Conservation (phyloP, 179 eudicot genomes). For the Spinacia oleracea region DNA sequence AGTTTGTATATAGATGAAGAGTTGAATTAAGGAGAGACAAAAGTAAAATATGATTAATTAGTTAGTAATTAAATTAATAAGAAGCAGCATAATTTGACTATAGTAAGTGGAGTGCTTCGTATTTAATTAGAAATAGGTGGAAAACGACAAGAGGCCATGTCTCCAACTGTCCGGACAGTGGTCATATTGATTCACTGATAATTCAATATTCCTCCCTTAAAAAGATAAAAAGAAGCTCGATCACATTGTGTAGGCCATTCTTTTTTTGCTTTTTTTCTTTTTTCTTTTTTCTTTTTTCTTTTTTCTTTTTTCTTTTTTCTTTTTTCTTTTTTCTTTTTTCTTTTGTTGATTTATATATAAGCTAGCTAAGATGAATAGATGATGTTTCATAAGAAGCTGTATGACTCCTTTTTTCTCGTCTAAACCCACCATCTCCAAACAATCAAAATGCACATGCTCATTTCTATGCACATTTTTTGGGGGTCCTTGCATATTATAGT, state of each 20-base stretch:
- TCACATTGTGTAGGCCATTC: not conserved
- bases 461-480: not conserved
- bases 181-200: conserved; percentile 29
- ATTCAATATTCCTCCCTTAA: conserved; percentile 23
- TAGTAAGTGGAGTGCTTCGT: conserved; percentile 3
- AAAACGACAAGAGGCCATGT: conserved; percentile 33
- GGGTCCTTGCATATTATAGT: not conserved
- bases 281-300: no score
- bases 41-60: not conserved
- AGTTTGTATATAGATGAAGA: no score
- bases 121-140: no score
- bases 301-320: no score
- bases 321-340: not conserved
- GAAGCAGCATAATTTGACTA: conserved; percentile 17
- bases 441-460: conserved; percentile 3
- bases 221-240: conserved; percentile 11
- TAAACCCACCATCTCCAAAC: conserved; percentile 3
- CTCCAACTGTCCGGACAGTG: conserved; percentile 31
- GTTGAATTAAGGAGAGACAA: not conserved
- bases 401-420: conserved; percentile 12
- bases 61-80: not conserved
- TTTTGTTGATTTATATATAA: not conserved
- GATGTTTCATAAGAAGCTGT: conserved; percentile 27
- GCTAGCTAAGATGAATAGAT: not conserved
- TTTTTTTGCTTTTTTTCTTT: not conserved